Percentiles rank a stretch among this genome's conserved stretches.
phyloP scores from a whole-genome alignment of 108 stramenopile species.

The Fragilariopsis cylindrus region DNA sequence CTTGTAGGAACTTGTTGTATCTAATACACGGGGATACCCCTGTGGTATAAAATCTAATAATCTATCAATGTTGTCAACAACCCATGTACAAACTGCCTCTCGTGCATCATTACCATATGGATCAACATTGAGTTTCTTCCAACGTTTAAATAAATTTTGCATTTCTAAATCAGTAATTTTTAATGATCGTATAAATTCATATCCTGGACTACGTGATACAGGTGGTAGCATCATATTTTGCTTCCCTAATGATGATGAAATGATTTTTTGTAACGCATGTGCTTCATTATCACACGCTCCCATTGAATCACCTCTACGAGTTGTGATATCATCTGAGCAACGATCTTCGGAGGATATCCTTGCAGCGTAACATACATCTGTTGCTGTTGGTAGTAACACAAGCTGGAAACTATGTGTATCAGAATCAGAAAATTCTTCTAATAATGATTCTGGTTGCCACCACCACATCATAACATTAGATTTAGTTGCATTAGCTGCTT shows the following conservation, averaged over 20 bases:
- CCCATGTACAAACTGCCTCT: slow-evolving; percentile 40
- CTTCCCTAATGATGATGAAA: slow-evolving; percentile 1
- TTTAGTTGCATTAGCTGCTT: slow-evolving; percentile 44
- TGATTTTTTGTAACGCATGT: slow-evolving; percentile 20
- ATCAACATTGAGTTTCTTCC: not conserved
- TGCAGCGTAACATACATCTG: slow-evolving; percentile 9
- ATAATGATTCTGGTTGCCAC: slow-evolving; percentile 37
- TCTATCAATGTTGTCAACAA: slow-evolving; percentile 27
- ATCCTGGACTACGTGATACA: slow-evolving; percentile 18
- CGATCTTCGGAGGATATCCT: slow-evolving; percentile 25
- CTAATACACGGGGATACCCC: slow-evolving; percentile 18
- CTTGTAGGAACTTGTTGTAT: not conserved
- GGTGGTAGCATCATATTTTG: not conserved
- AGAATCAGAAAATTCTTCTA: slow-evolving; percentile 26
- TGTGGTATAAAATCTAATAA: slow-evolving; percentile 23
- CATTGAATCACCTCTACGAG: slow-evolving; percentile 14
- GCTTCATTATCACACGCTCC: slow-evolving; percentile 38
- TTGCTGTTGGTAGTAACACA: slow-evolving; percentile 27
- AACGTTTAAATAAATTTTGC: slow-evolving; percentile 15
- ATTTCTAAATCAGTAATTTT: slow-evolving; percentile 28
- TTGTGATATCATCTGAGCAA: slow-evolving; percentile 13
- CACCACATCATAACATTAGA: slow-evolving; percentile 37
- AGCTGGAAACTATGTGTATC: slow-evolving; percentile 23
- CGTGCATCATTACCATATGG: slow-evolving; percentile 27
- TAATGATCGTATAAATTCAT: slow-evolving; percentile 15